Percentiles rank a stretch among this genome's conserved stretches.
Conservation (phyloP, 805 yeast genomes). For the Jamesozyma hellenica region DNA sequence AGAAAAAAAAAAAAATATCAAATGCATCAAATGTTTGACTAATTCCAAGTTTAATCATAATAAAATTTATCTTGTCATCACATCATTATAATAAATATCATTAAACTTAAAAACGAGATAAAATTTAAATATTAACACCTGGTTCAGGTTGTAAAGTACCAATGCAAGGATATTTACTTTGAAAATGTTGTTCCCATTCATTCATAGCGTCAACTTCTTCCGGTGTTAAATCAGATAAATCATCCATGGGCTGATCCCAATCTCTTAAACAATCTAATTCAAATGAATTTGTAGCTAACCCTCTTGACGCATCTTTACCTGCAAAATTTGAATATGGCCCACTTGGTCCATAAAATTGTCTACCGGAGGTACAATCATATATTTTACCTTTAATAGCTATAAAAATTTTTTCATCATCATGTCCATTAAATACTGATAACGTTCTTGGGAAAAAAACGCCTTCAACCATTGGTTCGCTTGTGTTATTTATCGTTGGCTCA, state of each 20-base stretch:
- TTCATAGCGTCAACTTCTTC: slow-evolving; percentile 59
- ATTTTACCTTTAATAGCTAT: slow-evolving; percentile 81
- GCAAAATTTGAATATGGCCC: slow-evolving; percentile 94
- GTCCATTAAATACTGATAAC: slow-evolving; percentile 69
- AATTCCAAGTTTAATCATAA: too few species aligned
- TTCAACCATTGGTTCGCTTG: slow-evolving; percentile 32
- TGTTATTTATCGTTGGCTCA: slow-evolving; percentile 4
- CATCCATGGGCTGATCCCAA: slow-evolving; percentile 70
- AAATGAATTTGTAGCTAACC: slow-evolving; percentile 80
- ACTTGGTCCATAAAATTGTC: slow-evolving; percentile 87
- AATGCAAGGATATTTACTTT: slow-evolving; percentile 67
- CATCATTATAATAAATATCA: too few species aligned
- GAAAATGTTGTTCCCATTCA: slow-evolving; percentile 80
- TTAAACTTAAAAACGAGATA: too few species aligned
- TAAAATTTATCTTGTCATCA: too few species aligned
- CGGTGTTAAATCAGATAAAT: slow-evolving; percentile 46
- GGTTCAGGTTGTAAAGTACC: slow-evolving; percentile 54
- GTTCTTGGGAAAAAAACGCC: slow-evolving; percentile 63
- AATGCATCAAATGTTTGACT: too few species aligned
- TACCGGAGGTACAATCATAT: slow-evolving; percentile 70
- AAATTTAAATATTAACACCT: slow-evolving; percentile 16
- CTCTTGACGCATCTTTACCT: slow-evolving; percentile 91
- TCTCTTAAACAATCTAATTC: slow-evolving; percentile 56
- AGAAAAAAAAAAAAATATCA: too few species aligned
- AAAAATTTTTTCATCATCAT: slow-evolving; percentile 67